Base-by-base conservation (phyloP, 192 early-diverging fungal species). In the Pilobolus umbonatus region DNA sequence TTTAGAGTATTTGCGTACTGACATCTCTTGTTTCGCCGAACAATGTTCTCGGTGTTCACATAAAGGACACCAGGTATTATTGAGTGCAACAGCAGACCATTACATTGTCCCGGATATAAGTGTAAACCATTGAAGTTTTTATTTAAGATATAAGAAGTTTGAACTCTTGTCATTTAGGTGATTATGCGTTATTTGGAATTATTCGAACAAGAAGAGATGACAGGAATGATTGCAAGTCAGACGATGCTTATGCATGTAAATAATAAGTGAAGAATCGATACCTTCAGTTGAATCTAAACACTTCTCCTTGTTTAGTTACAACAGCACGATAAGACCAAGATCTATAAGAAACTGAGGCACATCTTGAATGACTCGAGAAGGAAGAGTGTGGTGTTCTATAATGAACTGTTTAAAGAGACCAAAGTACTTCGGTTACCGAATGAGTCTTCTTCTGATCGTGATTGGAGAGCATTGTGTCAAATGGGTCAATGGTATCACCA, bases 141-240 rank as follows among this genome's bases (percentile, higher is more conserved):
- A 9, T 5, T n/a, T 26, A 8, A 15, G 22, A 19, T 35, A 12
- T 21, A 31, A 3, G 30, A 21, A 17, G 1, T 55, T 43, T 11
- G 12, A 36, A 35, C 30, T 17, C 15, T 31, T 28, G 25, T 61
- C 19, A 25, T 35, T 31, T 65, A 77, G 72, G 71, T 74, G 5
- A 46, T 67, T 12, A 42, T 77, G 60, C 73, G 85, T n/a, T 90
- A 80, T 59, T 78, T 85, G 2, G 85, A 86, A 58, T 55, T 90
- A n/a, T 69, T 88, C 4, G 85, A 88, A 62, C 80, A 83, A 44
- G 73, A 72, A n/a, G 81, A 80, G 25, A 58, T 90, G 5, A 71
- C 64, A 4, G 84, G 85, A 60, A 60, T 90, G 24, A 83, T 90
- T 54, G 75, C 87, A 34, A 77, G 80, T 49, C 85, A 90, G 63